phyloP scores from a whole-genome alignment of 2,329 filamentous ascomycete species.

The Hypoxylon sp. region DNA sequence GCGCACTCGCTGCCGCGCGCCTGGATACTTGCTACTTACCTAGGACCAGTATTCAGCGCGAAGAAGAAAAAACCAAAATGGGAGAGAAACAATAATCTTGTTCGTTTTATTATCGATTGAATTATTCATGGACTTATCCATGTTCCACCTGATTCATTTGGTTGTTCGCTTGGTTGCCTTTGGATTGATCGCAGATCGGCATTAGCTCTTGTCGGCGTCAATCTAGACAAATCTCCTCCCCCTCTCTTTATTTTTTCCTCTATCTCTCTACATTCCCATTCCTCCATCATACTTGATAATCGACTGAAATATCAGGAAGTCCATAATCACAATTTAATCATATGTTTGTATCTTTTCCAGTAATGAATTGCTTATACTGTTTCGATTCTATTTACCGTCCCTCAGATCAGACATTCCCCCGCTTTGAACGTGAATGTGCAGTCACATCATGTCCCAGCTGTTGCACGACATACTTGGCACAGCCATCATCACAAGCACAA shows the following conservation, averaged over 20 bases:
- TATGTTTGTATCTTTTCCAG: too few species aligned
- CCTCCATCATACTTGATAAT: too few species aligned
- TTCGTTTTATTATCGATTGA: conserved; percentile 14
- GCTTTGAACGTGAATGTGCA: conserved; percentile 5
- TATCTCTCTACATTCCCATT: too few species aligned
- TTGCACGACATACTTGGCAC: conserved; percentile 28
- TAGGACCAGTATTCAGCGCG: too few species aligned
- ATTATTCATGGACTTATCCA: conserved; percentile 5
- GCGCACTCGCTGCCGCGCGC: conserved; percentile 34
- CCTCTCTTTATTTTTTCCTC: too few species aligned
- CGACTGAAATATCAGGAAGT: background rate
- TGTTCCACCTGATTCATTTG: conserved; percentile 5
- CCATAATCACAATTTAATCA: too few species aligned
- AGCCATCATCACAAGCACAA: conserved; percentile 5
- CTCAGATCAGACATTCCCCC: conserved; percentile 13
- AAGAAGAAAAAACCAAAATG: too few species aligned
- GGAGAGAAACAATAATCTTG: conserved; percentile 1
- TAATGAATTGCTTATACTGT: background rate
- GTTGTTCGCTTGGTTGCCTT: background rate
- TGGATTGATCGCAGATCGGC: conserved; percentile 12
- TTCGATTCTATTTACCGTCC: background rate
- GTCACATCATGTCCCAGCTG: conserved; percentile 21
- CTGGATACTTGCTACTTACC: conserved; percentile 24
- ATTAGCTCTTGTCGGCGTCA: background rate
- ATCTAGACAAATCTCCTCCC: too few species aligned